Conservation (phyloP, 345 rosid species). For the Eucalyptus regnans region DNA sequence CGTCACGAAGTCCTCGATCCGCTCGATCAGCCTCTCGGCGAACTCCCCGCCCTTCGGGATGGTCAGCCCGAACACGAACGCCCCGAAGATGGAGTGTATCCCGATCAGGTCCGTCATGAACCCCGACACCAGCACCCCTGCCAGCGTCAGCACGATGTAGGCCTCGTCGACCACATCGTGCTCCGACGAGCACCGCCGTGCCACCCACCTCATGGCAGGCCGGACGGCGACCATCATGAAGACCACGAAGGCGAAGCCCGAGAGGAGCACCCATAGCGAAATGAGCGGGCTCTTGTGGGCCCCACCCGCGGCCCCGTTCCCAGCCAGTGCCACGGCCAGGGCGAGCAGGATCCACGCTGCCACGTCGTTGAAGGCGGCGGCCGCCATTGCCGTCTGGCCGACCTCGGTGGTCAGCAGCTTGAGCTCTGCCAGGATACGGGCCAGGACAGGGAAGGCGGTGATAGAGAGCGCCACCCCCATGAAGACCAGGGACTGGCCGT, state of each 20-base stretch:
- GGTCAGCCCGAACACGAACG: slow-evolving; percentile 66
- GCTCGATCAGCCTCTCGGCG: slow-evolving; percentile 59
- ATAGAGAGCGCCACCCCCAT: slow-evolving; percentile 94
- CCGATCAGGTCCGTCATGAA: slow-evolving; percentile 64
- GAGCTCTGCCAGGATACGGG: slow-evolving; percentile 89
- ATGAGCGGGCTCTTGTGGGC: slow-evolving; percentile 47
- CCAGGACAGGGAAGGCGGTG: slow-evolving; percentile 90
- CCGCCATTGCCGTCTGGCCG: slow-evolving; percentile 82
- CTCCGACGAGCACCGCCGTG: slow-evolving; percentile 42
- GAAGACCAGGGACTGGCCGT: slow-evolving; percentile 54
- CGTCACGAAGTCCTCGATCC: slow-evolving; percentile 79
- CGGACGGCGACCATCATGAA: slow-evolving; percentile 52
- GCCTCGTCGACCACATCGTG: slow-evolving; percentile 46
- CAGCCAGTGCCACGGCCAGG: slow-evolving; percentile 71
- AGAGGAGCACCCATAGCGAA: slow-evolving; percentile 65
- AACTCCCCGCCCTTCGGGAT: slow-evolving; percentile 80
- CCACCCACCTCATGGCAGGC: slow-evolving; percentile 71
- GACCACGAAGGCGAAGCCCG: slow-evolving; percentile 50
- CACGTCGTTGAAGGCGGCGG: slow-evolving; percentile 87
- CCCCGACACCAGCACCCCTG: slow-evolving; percentile 70
- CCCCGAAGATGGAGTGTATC: slow-evolving; percentile 81
- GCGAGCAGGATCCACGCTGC: slow-evolving; percentile 85
- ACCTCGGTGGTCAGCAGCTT: slow-evolving; percentile 56
- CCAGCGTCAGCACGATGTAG: slow-evolving; percentile 60
- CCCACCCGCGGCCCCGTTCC: slow-evolving; percentile 18